A percentile compares a stretch with the other conserved stretches of the same genome.
These are phyloP conservation scores for Entophlyctis luteolus DNA, from an alignment of 192 early-diverging fungal species.

Conservation along the genomic window DNA sequence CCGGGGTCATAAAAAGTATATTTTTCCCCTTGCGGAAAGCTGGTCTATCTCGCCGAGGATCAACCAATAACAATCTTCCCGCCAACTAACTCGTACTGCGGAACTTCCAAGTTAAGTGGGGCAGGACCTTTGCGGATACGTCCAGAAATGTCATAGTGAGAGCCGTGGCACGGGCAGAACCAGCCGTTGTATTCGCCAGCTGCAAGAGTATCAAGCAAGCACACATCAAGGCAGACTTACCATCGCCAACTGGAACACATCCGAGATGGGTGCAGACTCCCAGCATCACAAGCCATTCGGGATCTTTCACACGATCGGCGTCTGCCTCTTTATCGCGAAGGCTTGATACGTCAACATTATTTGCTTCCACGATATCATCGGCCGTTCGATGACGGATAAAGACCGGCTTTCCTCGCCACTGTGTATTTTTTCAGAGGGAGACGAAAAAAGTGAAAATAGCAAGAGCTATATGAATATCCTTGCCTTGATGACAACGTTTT, in stretches of 20 bases:
- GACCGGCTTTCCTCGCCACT: constrained; percentile 98
- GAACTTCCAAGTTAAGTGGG: constrained; percentile 96
- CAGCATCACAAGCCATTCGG: constrained; percentile 95
- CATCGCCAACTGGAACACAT: constrained; percentile 95
- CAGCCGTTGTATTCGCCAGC: constrained; percentile 97
- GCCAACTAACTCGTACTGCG: constrained; percentile 65
- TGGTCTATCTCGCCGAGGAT: too few species aligned
- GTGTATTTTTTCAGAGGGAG: not conserved
- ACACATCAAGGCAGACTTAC: constrained; percentile 22
- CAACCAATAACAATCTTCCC: constrained; percentile 85
- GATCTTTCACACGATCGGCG: constrained; percentile 80
- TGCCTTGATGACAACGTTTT: constrained; percentile 89
- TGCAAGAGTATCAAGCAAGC: too few species aligned
- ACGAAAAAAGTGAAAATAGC: not conserved
- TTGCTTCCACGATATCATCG: constrained; percentile 91
- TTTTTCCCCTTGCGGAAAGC: too few species aligned
- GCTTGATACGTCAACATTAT: constrained; percentile 69
- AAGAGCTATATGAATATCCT: not conserved
- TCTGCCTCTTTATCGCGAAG: constrained; percentile 91
- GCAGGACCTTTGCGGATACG: constrained; percentile 98
- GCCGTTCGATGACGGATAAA: constrained; percentile 94
- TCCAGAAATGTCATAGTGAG: constrained; percentile 98
- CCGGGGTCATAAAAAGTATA: too few species aligned
- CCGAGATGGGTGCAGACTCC: constrained; percentile 87
- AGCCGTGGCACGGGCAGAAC: constrained; percentile 99